Base-by-base conservation (phyloP, 805 yeast species). In the Nematodospora valgi region DNA sequence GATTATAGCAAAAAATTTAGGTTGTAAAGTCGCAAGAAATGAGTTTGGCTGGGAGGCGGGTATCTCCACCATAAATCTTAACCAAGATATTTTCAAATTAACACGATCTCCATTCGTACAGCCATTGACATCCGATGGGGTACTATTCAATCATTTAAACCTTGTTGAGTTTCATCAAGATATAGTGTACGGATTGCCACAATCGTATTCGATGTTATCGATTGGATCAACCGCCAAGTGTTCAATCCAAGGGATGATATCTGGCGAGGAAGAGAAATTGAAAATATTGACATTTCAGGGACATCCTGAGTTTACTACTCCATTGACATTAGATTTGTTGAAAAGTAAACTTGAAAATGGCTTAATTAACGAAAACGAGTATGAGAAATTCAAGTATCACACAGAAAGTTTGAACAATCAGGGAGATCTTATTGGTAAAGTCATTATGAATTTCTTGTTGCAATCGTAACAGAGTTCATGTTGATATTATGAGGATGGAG, bases 41-140 rank as follows among this genome's bases (percentile, higher is more conserved):
- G 70, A 70, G 1, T 45, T 57, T 29, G 93, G 93, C 2, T 79
- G 88, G 83, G 96, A 88, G 56, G 62, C 74, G 16, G 89, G 95
- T 0, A 64, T 75, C 4, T 64, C 72, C 10, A 62, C 72, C 22
- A 62, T 85, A 10, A 40, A 59, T 4, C 43, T 80, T 14, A 76
- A 77, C 39, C 58, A 57, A 1, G 68, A 62, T 27, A 52, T 56
- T 38, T 49, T 61, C 42, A 59, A 42, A 34, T 30, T 38, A 17
- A 44, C 47, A 4, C 27, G 38, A 22, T 48, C 54, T 12, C 63
- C 59, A 7, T 54, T 55, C 37, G 27, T 32, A 15, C 38, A 44
- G 4, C 49, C 55, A 2, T 38, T 78, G 30, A 49, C 54, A 8
- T 59, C 79, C 16, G 62, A 74, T 35, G 30, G 41, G 37, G 19